These are phyloP conservation scores for Aureobasidium uvarum DNA, from an alignment of 2,329 filamentous ascomycete genomes.

Conservation along the genomic window DNA sequence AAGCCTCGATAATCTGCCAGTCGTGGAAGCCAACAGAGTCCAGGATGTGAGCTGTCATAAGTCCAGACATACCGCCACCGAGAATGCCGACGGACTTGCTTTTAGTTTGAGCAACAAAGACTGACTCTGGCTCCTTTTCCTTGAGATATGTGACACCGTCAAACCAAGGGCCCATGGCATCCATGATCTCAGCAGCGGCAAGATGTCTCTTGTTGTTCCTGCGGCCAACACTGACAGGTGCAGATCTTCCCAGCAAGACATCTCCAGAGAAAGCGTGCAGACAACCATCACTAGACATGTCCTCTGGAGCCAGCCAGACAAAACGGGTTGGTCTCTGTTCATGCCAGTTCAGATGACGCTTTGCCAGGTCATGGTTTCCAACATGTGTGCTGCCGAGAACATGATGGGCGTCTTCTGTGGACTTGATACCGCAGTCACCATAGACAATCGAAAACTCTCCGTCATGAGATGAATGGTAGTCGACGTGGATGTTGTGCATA, in stretches of 20 bases:
- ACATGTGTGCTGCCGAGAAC: slow-evolving; percentile 45
- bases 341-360: slow-evolving; percentile 32
- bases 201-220: slow-evolving; percentile 40
- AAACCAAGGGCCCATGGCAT: slow-evolving; percentile 62
- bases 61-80: slow-evolving; percentile 63
- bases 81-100: slow-evolving; percentile 61
- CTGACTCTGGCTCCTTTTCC: slow-evolving; percentile 53
- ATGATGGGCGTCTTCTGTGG: slow-evolving; percentile 44
- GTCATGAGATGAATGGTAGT: slow-evolving; percentile 45
- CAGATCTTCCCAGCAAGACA: slow-evolving; percentile 44
- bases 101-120: slow-evolving; percentile 57
- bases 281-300: slow-evolving; percentile 43
- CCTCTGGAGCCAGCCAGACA: slow-evolving; percentile 49
- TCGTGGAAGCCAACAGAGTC: slow-evolving; percentile 58
- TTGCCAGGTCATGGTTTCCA: slow-evolving; percentile 36
- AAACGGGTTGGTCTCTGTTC: slow-evolving; percentile 47
- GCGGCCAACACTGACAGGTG: slow-evolving; percentile 41
- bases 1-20: slow-evolving; percentile 62
- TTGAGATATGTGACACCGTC: slow-evolving; percentile 61
- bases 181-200: slow-evolving; percentile 50
- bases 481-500: slow-evolving; percentile 52
- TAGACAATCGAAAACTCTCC: slow-evolving; percentile 49
- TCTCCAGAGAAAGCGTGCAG: slow-evolving; percentile 47
- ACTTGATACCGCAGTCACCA: slow-evolving; percentile 45
- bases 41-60: slow-evolving; percentile 57